Base-by-base conservation (phyloP, 345 rosid species). In the Brassica carinata region DNA sequence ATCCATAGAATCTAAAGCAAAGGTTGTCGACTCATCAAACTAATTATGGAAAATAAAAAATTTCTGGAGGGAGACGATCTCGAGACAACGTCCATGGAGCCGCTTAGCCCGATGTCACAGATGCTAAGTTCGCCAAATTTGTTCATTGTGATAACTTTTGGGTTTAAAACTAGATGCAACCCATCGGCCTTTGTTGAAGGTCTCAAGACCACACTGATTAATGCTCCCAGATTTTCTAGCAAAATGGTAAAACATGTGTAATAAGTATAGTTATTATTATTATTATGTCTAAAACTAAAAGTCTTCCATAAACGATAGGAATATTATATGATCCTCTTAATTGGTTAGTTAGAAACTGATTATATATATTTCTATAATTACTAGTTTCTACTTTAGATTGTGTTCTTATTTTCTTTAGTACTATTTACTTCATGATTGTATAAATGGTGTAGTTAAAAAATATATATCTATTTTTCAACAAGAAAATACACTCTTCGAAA, bases 81-180 rank as follows among this genome's bases (percentile, higher is more conserved):
- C 27, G 70, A 66, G 48, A 66, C 27, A 17, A 66, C 29, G 8
- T 36, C 70, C 2, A 17, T 66, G 70, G 70, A 66, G 70, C 70
- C 51, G 70, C 51, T 66, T 34, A 66, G 70, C 51, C 70, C 70
- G 36, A 66, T 66, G 70, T 66, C 70, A 3, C 70, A 66, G 70
- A 66, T 66, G 70, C n/a, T 66, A 66, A 66, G 70, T 66, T 66
- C 70, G 8, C 70, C 70, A 9, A 66, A 36, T 17, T 36, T 66
- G 51, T 66, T 66, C 51, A 66, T 66, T 34, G 70, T 66, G n/a
- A 66, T 66, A 2, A 66, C 70, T 34, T 66, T 66, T 66, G 69
- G 69, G n/a, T 66, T 34, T 34, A 17, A 66, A 17, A 9, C 19
- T 34, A 34, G 13, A 66, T 66, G 69, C 69, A 66, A 34, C 51